Evolutionary conservation across 1,139 yeast genomes (phyloP).

Genomic region (Taiozyma sp.): DNA sequence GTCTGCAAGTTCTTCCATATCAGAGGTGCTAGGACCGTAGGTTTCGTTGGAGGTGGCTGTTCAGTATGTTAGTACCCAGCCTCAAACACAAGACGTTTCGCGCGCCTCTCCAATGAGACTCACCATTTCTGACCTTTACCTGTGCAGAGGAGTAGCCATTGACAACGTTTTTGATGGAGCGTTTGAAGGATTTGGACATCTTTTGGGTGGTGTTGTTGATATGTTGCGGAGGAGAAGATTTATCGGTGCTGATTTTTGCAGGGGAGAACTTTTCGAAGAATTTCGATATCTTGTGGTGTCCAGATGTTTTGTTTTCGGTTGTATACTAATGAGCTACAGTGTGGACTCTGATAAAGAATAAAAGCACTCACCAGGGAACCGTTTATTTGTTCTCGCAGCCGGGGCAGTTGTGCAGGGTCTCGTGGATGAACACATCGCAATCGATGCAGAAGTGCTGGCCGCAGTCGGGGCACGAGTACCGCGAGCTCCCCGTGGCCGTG

Average conservation of each 20-base stretch:
- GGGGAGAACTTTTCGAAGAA: neutral
- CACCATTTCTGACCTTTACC: conserved; percentile 71
- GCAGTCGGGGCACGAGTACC: conserved; percentile 74
- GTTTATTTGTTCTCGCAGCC: conserved; percentile 64
- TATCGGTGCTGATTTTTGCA: neutral
- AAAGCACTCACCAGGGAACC: neutral
- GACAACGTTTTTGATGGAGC: conserved; percentile 89
- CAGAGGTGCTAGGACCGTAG: conserved; percentile 75
- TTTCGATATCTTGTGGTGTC: conserved; percentile 1
- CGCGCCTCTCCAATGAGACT: conserved; percentile 13
- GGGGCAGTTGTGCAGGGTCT: conserved; percentile 87
- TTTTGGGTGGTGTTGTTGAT: neutral
- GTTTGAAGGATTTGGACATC: conserved; percentile 76
- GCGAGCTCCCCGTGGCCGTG: conserved; percentile 46
- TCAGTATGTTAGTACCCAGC: conserved; percentile 4
- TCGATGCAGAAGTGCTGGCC: conserved; percentile 79
- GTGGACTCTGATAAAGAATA: neutral
- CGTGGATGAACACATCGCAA: conserved; percentile 93
- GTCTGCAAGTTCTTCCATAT: conserved; percentile 82
- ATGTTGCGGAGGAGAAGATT: neutral
- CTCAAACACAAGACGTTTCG: neutral
- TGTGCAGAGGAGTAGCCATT: conserved; percentile 89
- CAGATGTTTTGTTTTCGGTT: too few species aligned
- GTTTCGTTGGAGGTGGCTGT: conserved; percentile 86
- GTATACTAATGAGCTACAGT: too few species aligned